phyloP scores from a whole-genome alignment of 306 rosid genomes.

The Gastrolobium villosum region DNA sequence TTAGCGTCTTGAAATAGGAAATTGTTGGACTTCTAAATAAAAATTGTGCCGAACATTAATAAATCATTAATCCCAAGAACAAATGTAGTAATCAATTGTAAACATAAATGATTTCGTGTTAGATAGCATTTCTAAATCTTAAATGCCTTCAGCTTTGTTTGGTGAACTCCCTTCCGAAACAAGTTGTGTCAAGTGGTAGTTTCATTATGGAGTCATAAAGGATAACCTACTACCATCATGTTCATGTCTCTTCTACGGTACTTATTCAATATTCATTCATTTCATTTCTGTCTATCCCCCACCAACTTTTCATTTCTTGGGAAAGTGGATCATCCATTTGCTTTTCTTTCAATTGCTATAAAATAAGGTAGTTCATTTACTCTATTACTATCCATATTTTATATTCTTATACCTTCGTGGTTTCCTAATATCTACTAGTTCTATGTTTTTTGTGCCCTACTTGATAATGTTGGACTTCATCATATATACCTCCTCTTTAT shows the following conservation, averaged over 20 bases:
- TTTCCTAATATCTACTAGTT: neutral
- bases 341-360: neutral
- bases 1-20: neutral
- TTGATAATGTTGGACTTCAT: neutral
- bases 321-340: neutral
- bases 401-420: neutral
- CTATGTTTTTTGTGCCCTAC: neutral
- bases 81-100: neutral
- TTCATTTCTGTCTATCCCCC: neutral
- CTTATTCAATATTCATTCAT: slow-evolving; percentile 5
- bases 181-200: neutral
- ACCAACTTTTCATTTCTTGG: neutral
- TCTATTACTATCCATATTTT: neutral
- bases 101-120: neutral
- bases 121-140: neutral
- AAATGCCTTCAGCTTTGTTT: slow-evolving; percentile 25
- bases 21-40: neutral
- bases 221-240: slow-evolving; percentile 41
- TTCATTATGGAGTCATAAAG: slow-evolving; percentile 47
- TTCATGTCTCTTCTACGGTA: neutral
- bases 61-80: neutral
- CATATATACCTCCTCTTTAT: too few species aligned
- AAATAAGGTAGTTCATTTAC: slow-evolving; percentile 4
- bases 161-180: slow-evolving; percentile 16
- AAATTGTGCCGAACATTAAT: neutral